Evolutionary conservation across 345 rosid species (phyloP), one percentile per base, ranked within the genome.

Genomic region (Melaleuca quinquenervia): DNA sequence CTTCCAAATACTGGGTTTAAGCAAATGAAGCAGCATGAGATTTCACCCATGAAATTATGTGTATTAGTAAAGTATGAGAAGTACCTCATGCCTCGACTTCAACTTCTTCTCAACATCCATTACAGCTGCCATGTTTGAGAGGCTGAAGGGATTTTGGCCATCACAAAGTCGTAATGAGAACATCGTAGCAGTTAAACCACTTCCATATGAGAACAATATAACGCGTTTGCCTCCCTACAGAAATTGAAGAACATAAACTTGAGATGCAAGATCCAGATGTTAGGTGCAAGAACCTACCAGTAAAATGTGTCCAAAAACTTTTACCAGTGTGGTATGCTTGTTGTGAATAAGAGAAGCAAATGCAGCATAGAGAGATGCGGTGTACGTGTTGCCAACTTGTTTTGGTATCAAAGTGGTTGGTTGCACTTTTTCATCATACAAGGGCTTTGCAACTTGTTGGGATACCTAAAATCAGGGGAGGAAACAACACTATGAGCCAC

Each of bases 381-480:
- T 96, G 90, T 96, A 96, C 98, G 92, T 98, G 93, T 98, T 95
- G 85, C 99, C 99, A 44, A 95, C 96, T 95, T 94, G 93, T 87
- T 98, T 98, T 49, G 99, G 99, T 82, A 98, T 52, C 92, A 96
- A 90, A 87, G 98, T 95, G 54, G 96, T 91, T n/a, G 98, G 96
- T 87, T 94, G 96, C 86, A 96, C 98, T 93, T 96, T 98, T 50
- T 91, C 88, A 83, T 94, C 98, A 78, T 94, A 95, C 26, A 94
- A 90, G 50, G 98, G 92, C 93, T 95, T 96, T 21, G 99, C 95
- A 84, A 92, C 91, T 90, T 95, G 97, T 86, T 95, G 99, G 82
- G 99, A 95, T 75, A 90, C 93, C 99, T 96, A 90, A 54, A 89
- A 83, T 86, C 36, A 64, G 85, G 87, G 32, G 45, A 13, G 7